Evolutionary conservation across 1,139 yeast genomes (phyloP).

Genomic region (Kurtzmaniella quercitrusa): DNA sequence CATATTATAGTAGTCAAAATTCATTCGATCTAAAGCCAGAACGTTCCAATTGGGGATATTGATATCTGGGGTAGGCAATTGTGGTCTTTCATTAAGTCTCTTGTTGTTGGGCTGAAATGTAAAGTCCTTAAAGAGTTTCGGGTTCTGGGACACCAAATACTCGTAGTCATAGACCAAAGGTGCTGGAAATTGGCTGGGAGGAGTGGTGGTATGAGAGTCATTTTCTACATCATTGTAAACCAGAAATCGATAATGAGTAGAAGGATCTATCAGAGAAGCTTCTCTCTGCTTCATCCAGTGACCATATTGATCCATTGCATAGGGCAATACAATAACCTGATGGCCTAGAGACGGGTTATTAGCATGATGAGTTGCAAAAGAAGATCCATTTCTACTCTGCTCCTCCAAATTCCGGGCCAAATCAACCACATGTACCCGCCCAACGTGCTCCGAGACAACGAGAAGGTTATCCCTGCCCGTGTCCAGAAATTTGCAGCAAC

Average conservation of each 20-base stretch:
- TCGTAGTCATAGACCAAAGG: slow-evolving; percentile 46
- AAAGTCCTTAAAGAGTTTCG: slow-evolving; percentile 36
- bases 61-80: slow-evolving; percentile 18
- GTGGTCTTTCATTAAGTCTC: slow-evolving; percentile 2
- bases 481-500: slow-evolving; percentile 68
- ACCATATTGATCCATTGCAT: slow-evolving; percentile 40
- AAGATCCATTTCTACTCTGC: background rate
- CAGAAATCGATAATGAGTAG: slow-evolving; percentile 10
- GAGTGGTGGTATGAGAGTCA: too few species aligned
- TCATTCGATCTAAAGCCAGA: slow-evolving; percentile 4
- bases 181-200: slow-evolving; percentile 21
- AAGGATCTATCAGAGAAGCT: slow-evolving; percentile 2
- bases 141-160: slow-evolving; percentile 34
- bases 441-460: slow-evolving; percentile 78
- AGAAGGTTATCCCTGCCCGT: slow-evolving; percentile 68
- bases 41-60: slow-evolving; percentile 21
- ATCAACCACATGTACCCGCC: slow-evolving; percentile 80
- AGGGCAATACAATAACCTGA: slow-evolving; percentile 61
- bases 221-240: slow-evolving; percentile 13
- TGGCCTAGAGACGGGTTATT: slow-evolving; percentile 23
- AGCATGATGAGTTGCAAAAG: background rate
- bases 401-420: slow-evolving; percentile 51
- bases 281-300: slow-evolving; percentile 16
- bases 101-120: slow-evolving; percentile 22
- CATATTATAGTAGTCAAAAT: slow-evolving; percentile 11